Base-by-base conservation (phyloP, 2,329 filamentous ascomycete species). In the Didymella glomerata region DNA sequence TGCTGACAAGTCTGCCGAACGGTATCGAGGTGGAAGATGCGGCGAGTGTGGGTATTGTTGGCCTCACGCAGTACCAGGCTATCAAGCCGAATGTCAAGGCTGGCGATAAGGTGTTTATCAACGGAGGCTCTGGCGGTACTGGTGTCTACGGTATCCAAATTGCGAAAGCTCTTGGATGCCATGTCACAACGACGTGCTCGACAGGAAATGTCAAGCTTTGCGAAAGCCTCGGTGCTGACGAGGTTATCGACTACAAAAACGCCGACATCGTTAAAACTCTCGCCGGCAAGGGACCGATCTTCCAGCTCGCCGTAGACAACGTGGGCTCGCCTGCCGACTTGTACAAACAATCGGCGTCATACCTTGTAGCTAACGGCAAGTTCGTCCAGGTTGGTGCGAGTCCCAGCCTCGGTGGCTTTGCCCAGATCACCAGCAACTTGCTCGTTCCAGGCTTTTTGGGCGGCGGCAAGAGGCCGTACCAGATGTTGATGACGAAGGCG, bases 101-200 rank as follows among this genome's bases (percentile, higher is more conserved):
- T 6, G 78, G 78, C 7, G 80, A 84, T 50, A 83, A 81, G 65
- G 79, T 90, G 8, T 86, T 90, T 67, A 83, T 90, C 71, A 89
- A 90, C 63, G 87, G 86, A 13, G 87, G 86, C 0, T 85, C 82
- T 6, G 88, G 88, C 10, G 88, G 88, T 0, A 83, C 81, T 0
- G 88, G 88, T 0, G 81, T 82, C 0, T 88, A 82, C 57, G 83
- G 80, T 0, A 85, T 90, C 52, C 88, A 90, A 68, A 82, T 90
- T 44, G 87, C 87, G 9, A 89, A 88, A 70, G 77, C 78, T 0
- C 68, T 86, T 3, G 87, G 86, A 0, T 87, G 84, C 64, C 77
- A 83, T 61, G 87, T 90, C 30, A 85, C 83, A 2, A 80, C 81
- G 2, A 82, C 81, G 4, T 90, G 88, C 67, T 89, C 86, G 10